These are phyloP conservation scores for Debaryomycetaceae sp. DNA, from an alignment of 1,139 yeast genomes.

Conservation along the genomic window DNA sequence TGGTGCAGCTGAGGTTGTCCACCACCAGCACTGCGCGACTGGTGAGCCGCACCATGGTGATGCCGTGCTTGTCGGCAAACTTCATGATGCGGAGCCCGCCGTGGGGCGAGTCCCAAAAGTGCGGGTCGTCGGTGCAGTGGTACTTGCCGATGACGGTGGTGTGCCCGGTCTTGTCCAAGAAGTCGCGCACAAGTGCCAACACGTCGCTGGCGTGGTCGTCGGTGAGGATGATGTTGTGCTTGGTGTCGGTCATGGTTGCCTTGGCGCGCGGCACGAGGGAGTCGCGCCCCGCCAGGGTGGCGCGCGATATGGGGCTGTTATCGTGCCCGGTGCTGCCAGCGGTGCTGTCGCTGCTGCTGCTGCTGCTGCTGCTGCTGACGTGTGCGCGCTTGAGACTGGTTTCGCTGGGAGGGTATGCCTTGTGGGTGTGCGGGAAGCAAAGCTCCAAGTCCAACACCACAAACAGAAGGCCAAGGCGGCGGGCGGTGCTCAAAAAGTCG, in stretches of 20 bases:
- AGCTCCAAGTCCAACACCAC: slow-evolving; percentile 6
- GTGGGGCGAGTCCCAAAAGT: slow-evolving; percentile 11
- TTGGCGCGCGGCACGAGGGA: neutral
- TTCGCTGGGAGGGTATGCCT: no score
- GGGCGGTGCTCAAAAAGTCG: slow-evolving; percentile 5
- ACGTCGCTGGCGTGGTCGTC: slow-evolving; percentile 5
- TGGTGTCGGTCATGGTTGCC: neutral
- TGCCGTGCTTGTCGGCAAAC: slow-evolving; percentile 9
- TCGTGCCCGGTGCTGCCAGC: neutral
- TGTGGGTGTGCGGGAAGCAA: slow-evolving; percentile 3
- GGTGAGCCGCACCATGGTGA: slow-evolving; percentile 9
- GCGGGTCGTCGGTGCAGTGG: slow-evolving; percentile 7
- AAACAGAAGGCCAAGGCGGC: slow-evolving; percentile 3
- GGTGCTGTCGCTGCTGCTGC: slow-evolving; percentile 2
- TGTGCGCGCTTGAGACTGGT: no score
- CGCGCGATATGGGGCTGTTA: neutral
- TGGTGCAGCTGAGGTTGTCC: slow-evolving; percentile 11
- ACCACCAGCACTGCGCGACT: slow-evolving; percentile 8
- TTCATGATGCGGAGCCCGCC: slow-evolving; percentile 10
- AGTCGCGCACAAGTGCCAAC: slow-evolving; percentile 6
- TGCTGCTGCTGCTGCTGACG: no score
- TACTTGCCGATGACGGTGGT: slow-evolving; percentile 11
- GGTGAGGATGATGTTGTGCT: slow-evolving; percentile 5
- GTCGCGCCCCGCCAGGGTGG: neutral
- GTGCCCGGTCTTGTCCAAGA: slow-evolving; percentile 8